Base-by-base conservation (phyloP, 2,329 filamentous ascomycete species). In the Tolypocladium paradoxum region DNA sequence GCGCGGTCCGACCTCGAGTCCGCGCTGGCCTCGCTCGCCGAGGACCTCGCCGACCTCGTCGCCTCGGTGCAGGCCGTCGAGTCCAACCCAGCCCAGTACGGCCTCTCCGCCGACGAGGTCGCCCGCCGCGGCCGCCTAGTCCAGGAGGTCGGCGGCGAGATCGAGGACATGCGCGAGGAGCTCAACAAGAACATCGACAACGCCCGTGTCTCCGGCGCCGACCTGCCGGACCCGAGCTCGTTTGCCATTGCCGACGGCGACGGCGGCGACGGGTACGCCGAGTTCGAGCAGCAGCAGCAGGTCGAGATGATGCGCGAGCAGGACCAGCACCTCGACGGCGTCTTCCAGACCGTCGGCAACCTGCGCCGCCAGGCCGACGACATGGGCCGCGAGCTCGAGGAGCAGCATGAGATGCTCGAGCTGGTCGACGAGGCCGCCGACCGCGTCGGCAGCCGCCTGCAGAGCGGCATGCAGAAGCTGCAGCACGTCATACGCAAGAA, bases 351-450 rank as follows among this genome's bases (percentile, higher is more conserved):
- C 1, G 93, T 99, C 27, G 92, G 91, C 2, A 96, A 90, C 66
- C 72, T 99, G 65, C 78, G 92, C 53, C 79, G 87, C 65, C 93
- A 97, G 76, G 95, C 93, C 2, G 85, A 95, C 70, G 88, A 90
- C 61, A 99, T 99, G 92, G 92, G 93, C 1, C 78, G 92, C 54
- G 93, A 99, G 74, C 76, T 99, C 47, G 95, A 96, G 71, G 93
- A 99, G 73, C 93, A 99, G 76, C 80, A 79, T 24, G 88, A 90
- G 68, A 86, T 97, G 80, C 76, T 99, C 54, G 85, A 93, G 57
- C 84, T 88, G 51, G 87, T 95, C 40, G 92, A 97, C 70, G 80
- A 77, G 33, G 76, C 95, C 53, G 90, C 89, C 4, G 91, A 97
- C 68, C 79, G 92, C 35, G 90, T 99, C 1, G 88, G 89, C 16